These are phyloP conservation scores for Solanum chilense DNA, from an alignment of 257 asterid genomes.

Conservation along the genomic window DNA sequence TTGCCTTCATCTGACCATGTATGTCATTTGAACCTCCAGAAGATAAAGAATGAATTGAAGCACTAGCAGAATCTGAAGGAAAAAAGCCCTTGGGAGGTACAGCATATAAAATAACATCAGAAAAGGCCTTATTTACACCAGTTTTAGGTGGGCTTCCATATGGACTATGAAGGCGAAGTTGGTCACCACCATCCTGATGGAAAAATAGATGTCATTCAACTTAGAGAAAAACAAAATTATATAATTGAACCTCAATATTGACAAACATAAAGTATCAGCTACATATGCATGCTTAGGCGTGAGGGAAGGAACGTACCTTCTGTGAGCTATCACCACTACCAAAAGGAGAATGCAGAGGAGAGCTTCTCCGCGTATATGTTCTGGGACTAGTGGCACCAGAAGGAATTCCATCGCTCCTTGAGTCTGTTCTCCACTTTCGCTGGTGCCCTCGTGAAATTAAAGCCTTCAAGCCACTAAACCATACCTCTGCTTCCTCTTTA, in stretches of 20 bases:
- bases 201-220: constrained; percentile 10
- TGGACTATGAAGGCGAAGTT: constrained; percentile 68
- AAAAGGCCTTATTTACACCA: constrained; percentile 58
- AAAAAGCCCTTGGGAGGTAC: constrained; percentile 71
- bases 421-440: constrained; percentile 77
- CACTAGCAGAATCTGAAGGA: constrained; percentile 71
- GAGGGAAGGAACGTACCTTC: constrained; percentile 38
- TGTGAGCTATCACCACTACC: constrained; percentile 57
- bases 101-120: constrained; percentile 56
- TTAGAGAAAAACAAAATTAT: neutral
- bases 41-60: constrained; percentile 62
- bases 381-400: constrained; percentile 90
- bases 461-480: constrained; percentile 96
- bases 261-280: neutral
- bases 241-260: neutral
- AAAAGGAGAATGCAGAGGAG: constrained; percentile 83
- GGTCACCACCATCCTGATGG: constrained; percentile 62
- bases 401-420: constrained; percentile 81
- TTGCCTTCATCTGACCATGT: constrained; percentile 62
- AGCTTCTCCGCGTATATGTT: constrained; percentile 71
- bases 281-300: neutral
- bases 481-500: constrained; percentile 96
- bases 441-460: constrained; percentile 72
- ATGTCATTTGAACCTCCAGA: constrained; percentile 77
- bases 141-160: constrained; percentile 78